Base-by-base conservation (phyloP, 345 rosid genomes). In the Populus alba region DNA sequence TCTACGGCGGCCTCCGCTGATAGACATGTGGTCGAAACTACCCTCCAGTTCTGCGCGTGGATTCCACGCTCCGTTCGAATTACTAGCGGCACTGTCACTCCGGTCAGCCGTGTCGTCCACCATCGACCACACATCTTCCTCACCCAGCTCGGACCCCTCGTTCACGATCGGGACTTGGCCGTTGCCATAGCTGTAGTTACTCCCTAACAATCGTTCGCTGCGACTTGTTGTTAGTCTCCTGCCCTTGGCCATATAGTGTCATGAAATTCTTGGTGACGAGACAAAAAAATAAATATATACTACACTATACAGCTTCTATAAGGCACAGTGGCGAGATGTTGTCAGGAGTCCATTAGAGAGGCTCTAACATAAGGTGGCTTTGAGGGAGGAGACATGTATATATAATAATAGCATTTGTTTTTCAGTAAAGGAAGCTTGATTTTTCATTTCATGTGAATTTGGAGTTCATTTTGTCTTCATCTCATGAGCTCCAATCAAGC, bases 91-190 rank as follows among this genome's bases (percentile, higher is more conserved):
- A 9, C 66, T 69, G 38, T 82, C 85, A 22, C 51, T 75, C 53
- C 75, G 76, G 39, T 83, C 86, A 1, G 63, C 86, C n/a, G 72
- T 78, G 75, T 55, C 85, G 20, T 86, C 91, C 20, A 82, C 92
- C 80, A 85, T 83, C n/a, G 93, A 88, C 99, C 99, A 93, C 6
- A 95, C 86, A 38, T 93, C 99, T 5, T 91, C 98, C 80, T 95
- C 99, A 1, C 87, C 87, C 38, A 92, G 88, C 78, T 95, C 99
- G 25, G 90, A 47, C 16, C 41, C 77, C 8, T 80, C 87, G 10
- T 25, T 38, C 25, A 70, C 83, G 74, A 66, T 55, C 35, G 37
- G 41, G 27, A 45, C 82, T 25, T 80, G 80, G 68, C 79, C 79
- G 47, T 83, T 72, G 35, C 83, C 77, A 63, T 73, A 78, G 51